Conservation (phyloP, 2,329 filamentous ascomycete genomes). For the Cladosporium colombiae region DNA sequence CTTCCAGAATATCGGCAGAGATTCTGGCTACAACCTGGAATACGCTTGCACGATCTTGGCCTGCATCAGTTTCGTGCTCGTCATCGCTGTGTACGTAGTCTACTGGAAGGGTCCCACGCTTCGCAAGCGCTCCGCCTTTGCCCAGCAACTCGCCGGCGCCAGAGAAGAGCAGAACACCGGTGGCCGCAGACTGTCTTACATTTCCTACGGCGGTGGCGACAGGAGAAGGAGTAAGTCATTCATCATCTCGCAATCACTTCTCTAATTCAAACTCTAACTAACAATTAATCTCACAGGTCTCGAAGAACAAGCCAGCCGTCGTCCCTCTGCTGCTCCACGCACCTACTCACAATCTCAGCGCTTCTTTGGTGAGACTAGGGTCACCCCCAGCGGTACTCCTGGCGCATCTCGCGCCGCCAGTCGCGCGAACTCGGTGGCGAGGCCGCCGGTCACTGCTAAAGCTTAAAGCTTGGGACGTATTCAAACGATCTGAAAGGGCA, state of each 20-base stretch:
- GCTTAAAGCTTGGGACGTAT: not conserved
- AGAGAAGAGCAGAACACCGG: slow-evolving; percentile 28
- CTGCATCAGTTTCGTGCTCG: slow-evolving; percentile 51
- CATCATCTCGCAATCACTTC: not conserved
- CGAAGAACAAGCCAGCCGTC: slow-evolving; percentile 10
- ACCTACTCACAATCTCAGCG: slow-evolving; percentile 33
- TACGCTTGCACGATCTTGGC: slow-evolving; percentile 59
- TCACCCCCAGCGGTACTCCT: slow-evolving; percentile 30
- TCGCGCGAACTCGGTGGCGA: slow-evolving; percentile 25
- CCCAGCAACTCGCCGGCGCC: slow-evolving; percentile 44
- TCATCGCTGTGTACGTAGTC: slow-evolving; percentile 58
- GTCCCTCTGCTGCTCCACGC: slow-evolving; percentile 20
- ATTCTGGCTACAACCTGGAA: slow-evolving; percentile 48
- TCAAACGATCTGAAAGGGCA: not conserved
- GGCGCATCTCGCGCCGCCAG: slow-evolving; percentile 31
- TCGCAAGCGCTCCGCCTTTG: slow-evolving; percentile 54
- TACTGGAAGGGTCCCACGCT: slow-evolving; percentile 59
- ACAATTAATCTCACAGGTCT: not conserved
- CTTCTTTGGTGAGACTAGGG: slow-evolving; percentile 33
- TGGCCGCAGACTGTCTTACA: slow-evolving; percentile 30
- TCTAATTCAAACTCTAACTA: not conserved
- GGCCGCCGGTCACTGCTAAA: not conserved
- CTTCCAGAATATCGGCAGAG: slow-evolving; percentile 46
- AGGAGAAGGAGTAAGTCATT: slow-evolving; percentile 28
- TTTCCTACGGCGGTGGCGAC: slow-evolving; percentile 30